phyloP scores from a whole-genome alignment of 1,284 basidiomycete species.

The Microbotryum lychnidis-dioicae region DNA sequence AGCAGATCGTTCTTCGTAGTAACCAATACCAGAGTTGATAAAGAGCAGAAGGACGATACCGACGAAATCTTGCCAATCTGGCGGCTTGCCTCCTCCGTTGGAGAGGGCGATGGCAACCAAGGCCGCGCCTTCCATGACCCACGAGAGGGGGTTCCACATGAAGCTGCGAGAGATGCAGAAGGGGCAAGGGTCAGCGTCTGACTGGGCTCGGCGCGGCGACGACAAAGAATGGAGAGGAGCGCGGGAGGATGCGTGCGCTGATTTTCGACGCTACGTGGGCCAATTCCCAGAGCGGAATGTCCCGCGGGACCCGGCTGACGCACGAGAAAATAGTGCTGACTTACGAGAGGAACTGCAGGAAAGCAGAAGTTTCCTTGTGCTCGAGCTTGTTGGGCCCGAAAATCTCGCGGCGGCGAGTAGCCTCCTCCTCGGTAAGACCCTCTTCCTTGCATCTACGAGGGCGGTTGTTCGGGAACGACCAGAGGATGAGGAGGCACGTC shows the following conservation, averaged over 20 bases:
- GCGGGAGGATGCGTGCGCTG: not conserved
- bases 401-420: constrained; percentile 74
- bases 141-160: constrained; percentile 98
- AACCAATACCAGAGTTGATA: constrained; percentile 95
- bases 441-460: constrained; percentile 47
- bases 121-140: constrained; percentile 99
- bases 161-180: constrained; percentile 44
- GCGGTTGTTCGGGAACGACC: not conserved
- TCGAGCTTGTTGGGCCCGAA: constrained; percentile 97
- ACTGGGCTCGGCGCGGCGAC: not conserved
- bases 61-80: constrained; percentile 95
- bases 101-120: constrained; percentile 93
- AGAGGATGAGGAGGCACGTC: not conserved
- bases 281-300: not conserved
- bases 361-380: constrained; percentile 73
- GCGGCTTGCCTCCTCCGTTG: constrained; percentile 76
- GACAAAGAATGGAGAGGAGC: not conserved
- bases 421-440: constrained; percentile 70
- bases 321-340: constrained; percentile 1
- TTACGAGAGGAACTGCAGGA: constrained; percentile 72
- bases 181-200: not conserved
- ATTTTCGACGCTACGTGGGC: not conserved
- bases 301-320: not conserved
- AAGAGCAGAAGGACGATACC: constrained; percentile 88
- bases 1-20: constrained; percentile 93